Percentiles rank a stretch among this genome's conserved stretches.
Evolutionary conservation across 306 rosid genomes (phyloP).

Genomic region (Oxytropis ochrocephala): DNA sequence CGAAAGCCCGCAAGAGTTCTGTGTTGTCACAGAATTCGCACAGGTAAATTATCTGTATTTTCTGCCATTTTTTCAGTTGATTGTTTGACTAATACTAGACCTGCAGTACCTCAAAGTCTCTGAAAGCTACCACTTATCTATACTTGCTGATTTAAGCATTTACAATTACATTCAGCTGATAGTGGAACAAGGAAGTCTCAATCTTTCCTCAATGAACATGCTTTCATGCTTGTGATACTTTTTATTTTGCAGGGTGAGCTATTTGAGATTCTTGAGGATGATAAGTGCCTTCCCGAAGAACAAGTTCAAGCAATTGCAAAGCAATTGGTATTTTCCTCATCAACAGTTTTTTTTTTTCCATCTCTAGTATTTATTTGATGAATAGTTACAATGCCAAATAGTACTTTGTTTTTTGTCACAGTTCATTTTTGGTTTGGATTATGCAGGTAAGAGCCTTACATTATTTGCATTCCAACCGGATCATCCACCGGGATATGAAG

Average conservation of each 20-base stretch:
- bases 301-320: slow-evolving; percentile 99
- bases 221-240: slow-evolving; percentile 9
- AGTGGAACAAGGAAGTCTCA: neutral
- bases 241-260: slow-evolving; percentile 69
- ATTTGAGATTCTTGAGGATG: slow-evolving; percentile 99
- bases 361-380: neutral
- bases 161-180: neutral
- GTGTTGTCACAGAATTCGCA: slow-evolving; percentile 96
- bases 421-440: slow-evolving; percentile 13
- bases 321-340: slow-evolving; percentile 63
- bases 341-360: neutral
- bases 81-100: neutral
- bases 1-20: slow-evolving; percentile 93
- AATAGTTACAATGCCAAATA: neutral
- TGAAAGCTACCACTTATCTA: neutral
- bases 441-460: slow-evolving; percentile 86
- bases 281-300: slow-evolving; percentile 94
- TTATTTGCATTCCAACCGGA: slow-evolving; percentile 93
- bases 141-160: neutral
- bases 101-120: neutral
- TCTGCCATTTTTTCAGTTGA: slow-evolving; percentile 14
- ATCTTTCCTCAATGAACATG: slow-evolving; percentile 14
- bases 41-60: slow-evolving; percentile 51
- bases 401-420: neutral
- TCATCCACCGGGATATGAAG: slow-evolving; percentile 97